phyloP scores from a whole-genome alignment of 2,329 filamentous ascomycete genomes.

The Arthrinium phaeospermum region DNA sequence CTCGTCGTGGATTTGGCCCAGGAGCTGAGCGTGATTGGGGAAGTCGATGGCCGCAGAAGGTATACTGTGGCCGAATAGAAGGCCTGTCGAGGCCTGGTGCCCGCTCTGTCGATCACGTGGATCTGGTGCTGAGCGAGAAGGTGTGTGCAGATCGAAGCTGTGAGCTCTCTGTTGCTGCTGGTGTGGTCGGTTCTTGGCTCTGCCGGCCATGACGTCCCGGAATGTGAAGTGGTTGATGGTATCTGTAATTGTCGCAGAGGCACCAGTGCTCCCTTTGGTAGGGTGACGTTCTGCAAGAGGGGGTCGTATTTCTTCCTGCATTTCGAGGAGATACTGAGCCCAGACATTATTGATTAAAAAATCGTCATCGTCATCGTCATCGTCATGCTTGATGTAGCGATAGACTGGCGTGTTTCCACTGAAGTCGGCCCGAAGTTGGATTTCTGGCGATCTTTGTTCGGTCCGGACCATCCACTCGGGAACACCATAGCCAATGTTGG shows the following conservation, averaged over 20 bases:
- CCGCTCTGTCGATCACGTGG: background rate
- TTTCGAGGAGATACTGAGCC: background rate
- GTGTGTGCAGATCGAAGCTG: background rate
- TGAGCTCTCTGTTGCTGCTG: background rate
- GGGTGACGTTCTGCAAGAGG: background rate
- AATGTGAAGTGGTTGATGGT: background rate
- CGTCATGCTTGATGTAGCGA: background rate
- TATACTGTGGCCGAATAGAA: background rate
- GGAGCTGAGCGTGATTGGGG: background rate
- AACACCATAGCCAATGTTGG: background rate
- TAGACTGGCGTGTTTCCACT: too few relatives aligned
- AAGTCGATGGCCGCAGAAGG: background rate
- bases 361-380: too few relatives aligned
- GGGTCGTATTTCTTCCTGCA: background rate
- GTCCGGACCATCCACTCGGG: background rate
- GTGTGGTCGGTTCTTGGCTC: too few relatives aligned
- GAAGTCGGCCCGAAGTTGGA: background rate
- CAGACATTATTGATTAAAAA: background rate
- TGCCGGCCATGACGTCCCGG: background rate
- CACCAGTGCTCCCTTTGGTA: background rate
- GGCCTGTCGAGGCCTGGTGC: background rate
- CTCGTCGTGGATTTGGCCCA: background rate
- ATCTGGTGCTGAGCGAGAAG: background rate
- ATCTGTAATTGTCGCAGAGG: too few relatives aligned
- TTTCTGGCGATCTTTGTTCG: background rate